phyloP scores from a whole-genome alignment of 129 eudicot species.

The Saussurea involucrata region DNA sequence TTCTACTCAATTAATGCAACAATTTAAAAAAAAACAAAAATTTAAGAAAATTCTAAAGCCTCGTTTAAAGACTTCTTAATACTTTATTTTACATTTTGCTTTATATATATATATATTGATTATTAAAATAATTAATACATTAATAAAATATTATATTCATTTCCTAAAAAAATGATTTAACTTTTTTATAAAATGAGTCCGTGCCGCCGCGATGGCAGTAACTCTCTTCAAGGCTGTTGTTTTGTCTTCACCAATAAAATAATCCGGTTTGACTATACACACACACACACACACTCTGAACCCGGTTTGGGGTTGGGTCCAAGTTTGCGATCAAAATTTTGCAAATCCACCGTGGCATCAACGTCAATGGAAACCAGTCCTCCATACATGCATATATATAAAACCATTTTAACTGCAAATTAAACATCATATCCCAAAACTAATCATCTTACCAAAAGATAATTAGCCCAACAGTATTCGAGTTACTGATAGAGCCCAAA shows the following conservation, averaged over 20 bases:
- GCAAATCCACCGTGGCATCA: constrained; percentile 29
- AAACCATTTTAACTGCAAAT: not conserved
- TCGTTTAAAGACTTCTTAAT: no score
- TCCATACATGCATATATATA: not conserved
- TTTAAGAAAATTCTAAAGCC: no score
- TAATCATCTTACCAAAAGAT: no score
- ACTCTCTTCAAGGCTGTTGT: constrained; percentile 17
- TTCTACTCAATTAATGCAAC: no score
- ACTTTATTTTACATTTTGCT: no score
- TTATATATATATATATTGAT: no score
- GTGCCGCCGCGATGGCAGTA: constrained; percentile 11
- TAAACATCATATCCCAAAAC: not conserved
- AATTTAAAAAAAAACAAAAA: no score
- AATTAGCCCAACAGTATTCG: not conserved
- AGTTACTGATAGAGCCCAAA: not conserved
- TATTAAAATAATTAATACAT: no score
- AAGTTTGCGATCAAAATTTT: constrained; percentile 29
- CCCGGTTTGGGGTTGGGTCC: constrained; percentile 3
- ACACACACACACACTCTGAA: not conserved
- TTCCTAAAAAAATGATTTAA: not conserved
- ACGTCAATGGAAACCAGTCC: constrained; percentile 17
- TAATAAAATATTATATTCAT: no score
- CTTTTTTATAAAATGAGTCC: not conserved
- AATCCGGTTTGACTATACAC: not conserved
- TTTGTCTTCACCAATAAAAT: constrained; percentile 20